phyloP scores from a whole-genome alignment of 2,329 filamentous ascomycete genomes.

The Colletotrichum salicis region DNA sequence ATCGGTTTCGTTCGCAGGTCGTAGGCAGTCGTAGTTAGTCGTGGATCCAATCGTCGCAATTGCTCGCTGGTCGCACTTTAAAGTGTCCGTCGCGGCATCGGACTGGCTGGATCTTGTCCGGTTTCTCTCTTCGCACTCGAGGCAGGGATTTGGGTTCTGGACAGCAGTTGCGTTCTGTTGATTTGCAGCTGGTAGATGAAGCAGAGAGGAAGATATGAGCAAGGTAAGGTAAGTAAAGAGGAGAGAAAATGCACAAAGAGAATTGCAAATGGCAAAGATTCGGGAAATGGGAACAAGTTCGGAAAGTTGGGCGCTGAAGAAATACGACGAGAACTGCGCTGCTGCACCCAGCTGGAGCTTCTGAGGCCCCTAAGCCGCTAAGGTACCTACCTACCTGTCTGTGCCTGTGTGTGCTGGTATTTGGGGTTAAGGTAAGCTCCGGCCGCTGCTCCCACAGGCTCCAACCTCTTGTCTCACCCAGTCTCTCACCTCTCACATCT shows the following conservation, averaged over 20 bases:
- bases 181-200: neutral
- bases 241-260: neutral
- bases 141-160: neutral
- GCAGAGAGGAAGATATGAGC: neutral
- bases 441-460: neutral
- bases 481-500: neutral
- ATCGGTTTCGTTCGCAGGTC: slow-evolving; percentile 16
- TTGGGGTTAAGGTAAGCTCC: too few relatives aligned
- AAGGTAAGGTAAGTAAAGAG: neutral
- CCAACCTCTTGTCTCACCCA: neutral
- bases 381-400: neutral
- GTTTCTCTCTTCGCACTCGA: neutral
- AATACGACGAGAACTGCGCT: neutral
- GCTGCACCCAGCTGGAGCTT: neutral
- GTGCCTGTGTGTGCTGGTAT: neutral
- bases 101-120: neutral
- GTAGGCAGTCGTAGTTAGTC: neutral
- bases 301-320: neutral
- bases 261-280: neutral
- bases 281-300: neutral
- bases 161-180: neutral
- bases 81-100: neutral
- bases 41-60: neutral
- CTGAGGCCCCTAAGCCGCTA: neutral
- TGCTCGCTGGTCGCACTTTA: neutral